Evolutionary conservation across 2,329 filamentous ascomycete genomes (phyloP), one percentile per base, ranked within the genome.

Genomic region (Allantophomopsis cytisporea): DNA sequence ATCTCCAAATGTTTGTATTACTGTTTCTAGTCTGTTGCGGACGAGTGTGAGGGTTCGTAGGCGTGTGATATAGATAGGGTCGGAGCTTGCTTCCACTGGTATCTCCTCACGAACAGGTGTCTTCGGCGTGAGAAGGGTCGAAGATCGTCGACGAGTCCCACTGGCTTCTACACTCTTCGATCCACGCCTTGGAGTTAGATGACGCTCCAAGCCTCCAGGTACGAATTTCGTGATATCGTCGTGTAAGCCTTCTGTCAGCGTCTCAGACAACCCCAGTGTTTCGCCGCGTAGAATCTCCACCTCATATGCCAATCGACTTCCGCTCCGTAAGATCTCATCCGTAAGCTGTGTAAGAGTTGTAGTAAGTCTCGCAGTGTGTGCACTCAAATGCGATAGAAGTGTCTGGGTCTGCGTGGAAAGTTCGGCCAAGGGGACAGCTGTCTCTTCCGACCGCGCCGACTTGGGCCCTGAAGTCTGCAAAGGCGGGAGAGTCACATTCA

Each of bases 271-370:
- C n/a, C 82, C 72, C 36, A 87, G 62, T 2, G 86, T 83, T 60
- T 95, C 88, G 45, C 88, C 88, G n/a, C 87, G 76, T 37, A 96
- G 61, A 14, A 96, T 73, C 60, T 96, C 89, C 15, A 96, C 89
- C 60, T 96, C 85, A 54, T 98, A 98, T 15, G 88, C 86, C 41
- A 98, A 65, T 4, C 89, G 73, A 47, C 84, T 86, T 18, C 88
- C 85, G 52, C 85, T 88, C 41, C 91, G 76, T 45, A 98, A 62
- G 46, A 98, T 96, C 49, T 96, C 91, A 58, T 98, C 89, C 10
- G 91, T 95, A 43, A 96, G 67, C 53, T 89, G 80, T 23, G 87
- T 94, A 42, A 98, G 69, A 35, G 79, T 83, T 39, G 71, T 77
- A 12, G 87, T 86, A 7, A 95, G 66, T 35, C 87, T 75, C 14